These are phyloP conservation scores for Salisapilia sapeloensis DNA, from an alignment of 352 stramenopile genomes.

Conservation along the genomic window DNA sequence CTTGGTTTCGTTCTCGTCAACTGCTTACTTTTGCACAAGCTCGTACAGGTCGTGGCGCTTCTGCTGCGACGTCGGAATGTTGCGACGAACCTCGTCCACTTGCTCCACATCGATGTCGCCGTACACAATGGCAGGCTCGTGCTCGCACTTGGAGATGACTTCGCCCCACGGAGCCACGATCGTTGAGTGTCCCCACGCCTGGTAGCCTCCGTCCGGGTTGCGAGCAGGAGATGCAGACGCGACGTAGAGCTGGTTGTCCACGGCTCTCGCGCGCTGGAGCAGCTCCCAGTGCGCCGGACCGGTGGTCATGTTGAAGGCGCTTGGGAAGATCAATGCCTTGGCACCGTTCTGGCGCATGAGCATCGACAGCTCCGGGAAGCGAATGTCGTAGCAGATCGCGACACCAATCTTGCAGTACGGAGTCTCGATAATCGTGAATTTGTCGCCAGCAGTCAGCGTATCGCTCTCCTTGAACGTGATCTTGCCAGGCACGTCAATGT, in stretches of 20 bases:
- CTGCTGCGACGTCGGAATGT: constrained; percentile 93
- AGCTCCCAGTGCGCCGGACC: constrained; percentile 98
- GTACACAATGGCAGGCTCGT: constrained; percentile 87
- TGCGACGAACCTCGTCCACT: constrained; percentile 89
- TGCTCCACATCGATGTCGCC: constrained; percentile 91
- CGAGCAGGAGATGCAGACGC: constrained; percentile 91
- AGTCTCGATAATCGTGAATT: constrained; percentile 74
- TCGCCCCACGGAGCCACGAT: constrained; percentile 96
- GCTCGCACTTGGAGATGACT: constrained; percentile 89
- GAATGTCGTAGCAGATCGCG: constrained; percentile 99
- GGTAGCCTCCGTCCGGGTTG: constrained; percentile 89
- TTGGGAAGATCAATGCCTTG: constrained; percentile 76
- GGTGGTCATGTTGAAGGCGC: constrained; percentile 79
- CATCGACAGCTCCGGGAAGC: constrained; percentile 98
- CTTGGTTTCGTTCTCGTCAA: neutral
- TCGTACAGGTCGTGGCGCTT: constrained; percentile 93
- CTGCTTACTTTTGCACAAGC: constrained; percentile 57
- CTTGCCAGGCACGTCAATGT: constrained; percentile 98
- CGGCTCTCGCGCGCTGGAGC: constrained; percentile 90
- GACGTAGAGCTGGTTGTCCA: constrained; percentile 93
- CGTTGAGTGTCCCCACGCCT: constrained; percentile 97
- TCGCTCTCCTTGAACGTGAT: constrained; percentile 99
- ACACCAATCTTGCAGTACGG: constrained; percentile 90
- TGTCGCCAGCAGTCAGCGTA: constrained; percentile 90
- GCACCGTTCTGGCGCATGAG: constrained; percentile 86